These are phyloP conservation scores for Bifiguratus adelaidae DNA, from an alignment of 192 early-diverging fungal genomes.

Conservation along the genomic window DNA sequence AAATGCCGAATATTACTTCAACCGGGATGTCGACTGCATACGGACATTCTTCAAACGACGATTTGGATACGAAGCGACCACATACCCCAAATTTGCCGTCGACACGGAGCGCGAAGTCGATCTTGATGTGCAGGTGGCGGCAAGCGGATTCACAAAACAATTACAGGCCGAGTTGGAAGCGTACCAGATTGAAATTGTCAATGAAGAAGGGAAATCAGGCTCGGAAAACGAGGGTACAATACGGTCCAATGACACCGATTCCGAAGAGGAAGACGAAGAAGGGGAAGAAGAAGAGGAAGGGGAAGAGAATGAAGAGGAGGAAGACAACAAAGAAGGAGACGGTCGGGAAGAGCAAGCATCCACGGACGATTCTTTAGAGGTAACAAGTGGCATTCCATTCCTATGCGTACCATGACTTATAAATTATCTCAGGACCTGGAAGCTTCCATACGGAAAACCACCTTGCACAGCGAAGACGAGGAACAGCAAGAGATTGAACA, in stretches of 20 bases:
- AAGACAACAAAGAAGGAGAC: constrained; percentile 13
- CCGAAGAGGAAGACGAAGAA: constrained; percentile 9
- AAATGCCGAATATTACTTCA: constrained; percentile 97
- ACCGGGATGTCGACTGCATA: constrained; percentile 98
- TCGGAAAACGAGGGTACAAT: background rate
- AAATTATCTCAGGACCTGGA: too few species aligned
- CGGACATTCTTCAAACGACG: constrained; percentile 83
- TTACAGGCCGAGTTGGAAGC: constrained; percentile 81
- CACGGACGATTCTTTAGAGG: constrained; percentile 7
- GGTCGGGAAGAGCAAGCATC: background rate
- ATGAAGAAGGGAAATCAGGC: background rate
- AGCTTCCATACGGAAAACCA: constrained; percentile 1
- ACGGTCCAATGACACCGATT: constrained; percentile 14
- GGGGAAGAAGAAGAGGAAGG: constrained; percentile 20
- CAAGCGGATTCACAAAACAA: constrained; percentile 91
- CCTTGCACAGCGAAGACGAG: constrained; percentile 14
- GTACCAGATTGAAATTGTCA: constrained; percentile 25
- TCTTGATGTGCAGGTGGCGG: constrained; percentile 92
- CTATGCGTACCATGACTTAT: too few species aligned
- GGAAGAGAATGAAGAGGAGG: constrained; percentile 16
- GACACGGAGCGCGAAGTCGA: constrained; percentile 79
- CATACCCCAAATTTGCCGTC: constrained; percentile 84
- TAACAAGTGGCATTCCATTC: too few species aligned
- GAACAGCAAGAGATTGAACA: constrained; percentile 4
- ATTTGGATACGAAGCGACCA: constrained; percentile 82